Conservation (phyloP, 23 red algal species). For the Gracilaria gracilis region DNA sequence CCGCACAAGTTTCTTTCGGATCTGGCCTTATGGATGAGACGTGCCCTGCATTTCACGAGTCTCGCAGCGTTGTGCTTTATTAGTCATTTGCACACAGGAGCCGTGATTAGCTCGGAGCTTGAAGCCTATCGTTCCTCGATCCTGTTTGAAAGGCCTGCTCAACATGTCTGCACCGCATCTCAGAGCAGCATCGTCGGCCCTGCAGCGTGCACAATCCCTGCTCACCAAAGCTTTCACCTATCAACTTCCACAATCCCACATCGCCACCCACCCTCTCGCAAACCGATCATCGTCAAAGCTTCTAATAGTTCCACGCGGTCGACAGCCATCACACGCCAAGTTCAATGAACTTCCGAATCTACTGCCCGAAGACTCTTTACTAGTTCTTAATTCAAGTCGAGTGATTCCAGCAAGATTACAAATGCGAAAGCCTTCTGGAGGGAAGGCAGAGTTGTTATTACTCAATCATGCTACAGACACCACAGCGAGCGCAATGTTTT, state of each 20-base stretch:
- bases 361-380: conserved; percentile 54
- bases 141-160: not conserved
- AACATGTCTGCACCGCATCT: conserved; percentile 5
- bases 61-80: not conserved
- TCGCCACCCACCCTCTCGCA: conserved; percentile 72
- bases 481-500: conserved; percentile 58
- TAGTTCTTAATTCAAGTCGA: conserved; percentile 80
- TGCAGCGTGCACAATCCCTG: conserved; percentile 59
- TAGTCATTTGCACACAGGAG: not conserved
- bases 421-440: conserved; percentile 76
- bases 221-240: conserved; percentile 75
- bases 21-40: too few species aligned
- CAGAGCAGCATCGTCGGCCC: not conserved
- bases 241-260: conserved; percentile 74
- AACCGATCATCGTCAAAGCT: conserved; percentile 79
- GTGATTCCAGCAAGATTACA: conserved; percentile 86
- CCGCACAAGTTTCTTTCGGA: too few species aligned
- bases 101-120: not conserved
- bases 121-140: not conserved
- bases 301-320: conserved; percentile 65
- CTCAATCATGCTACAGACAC: conserved; percentile 48
- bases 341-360: conserved; percentile 78
- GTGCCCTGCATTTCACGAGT: too few species aligned
- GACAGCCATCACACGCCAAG: not conserved
- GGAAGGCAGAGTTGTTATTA: conserved; percentile 76